Conservation (phyloP, 352 stramenopile genomes). For the Thalassiosira livingstoniorum region DNA sequence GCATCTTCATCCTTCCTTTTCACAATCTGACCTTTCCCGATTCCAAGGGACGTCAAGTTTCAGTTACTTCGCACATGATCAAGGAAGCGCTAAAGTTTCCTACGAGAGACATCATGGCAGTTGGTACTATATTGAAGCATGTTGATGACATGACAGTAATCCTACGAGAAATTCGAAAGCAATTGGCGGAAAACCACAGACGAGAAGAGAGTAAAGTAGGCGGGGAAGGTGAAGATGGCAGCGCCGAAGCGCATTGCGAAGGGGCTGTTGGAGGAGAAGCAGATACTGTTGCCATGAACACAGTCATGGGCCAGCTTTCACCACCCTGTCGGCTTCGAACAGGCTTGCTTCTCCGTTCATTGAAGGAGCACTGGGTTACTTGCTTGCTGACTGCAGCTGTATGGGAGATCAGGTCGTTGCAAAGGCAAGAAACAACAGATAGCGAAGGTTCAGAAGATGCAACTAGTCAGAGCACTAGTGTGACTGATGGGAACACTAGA, state of each 20-base stretch:
- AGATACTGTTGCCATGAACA: not conserved
- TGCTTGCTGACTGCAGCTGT: conserved; percentile 65
- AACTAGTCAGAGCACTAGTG: not conserved
- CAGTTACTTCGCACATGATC: conserved; percentile 74
- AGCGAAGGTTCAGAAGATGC: not conserved
- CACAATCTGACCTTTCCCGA: conserved; percentile 70
- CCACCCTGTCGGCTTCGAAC: conserved; percentile 60
- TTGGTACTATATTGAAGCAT: conserved; percentile 61
- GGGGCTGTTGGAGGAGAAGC: no score
- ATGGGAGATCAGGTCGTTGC: conserved; percentile 50
- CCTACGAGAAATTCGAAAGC: conserved; percentile 47
- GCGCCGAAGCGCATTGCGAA: no score
- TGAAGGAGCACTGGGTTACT: conserved; percentile 82
- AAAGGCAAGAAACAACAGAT: conserved; percentile 9
- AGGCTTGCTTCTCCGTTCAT: conserved; percentile 70
- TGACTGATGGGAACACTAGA: not conserved
- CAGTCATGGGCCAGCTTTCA: not conserved
- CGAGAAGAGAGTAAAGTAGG: no score
- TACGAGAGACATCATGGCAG: conserved; percentile 68
- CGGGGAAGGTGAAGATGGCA: no score
- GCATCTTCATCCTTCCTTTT: conserved; percentile 77
- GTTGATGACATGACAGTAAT: conserved; percentile 73
- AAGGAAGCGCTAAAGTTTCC: conserved; percentile 83
- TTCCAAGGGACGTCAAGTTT: conserved; percentile 60
- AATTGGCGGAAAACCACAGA: conserved; percentile 32